Evolutionary conservation across 306 rosid genomes (phyloP).

Genomic region (Sicyos baderoa): DNA sequence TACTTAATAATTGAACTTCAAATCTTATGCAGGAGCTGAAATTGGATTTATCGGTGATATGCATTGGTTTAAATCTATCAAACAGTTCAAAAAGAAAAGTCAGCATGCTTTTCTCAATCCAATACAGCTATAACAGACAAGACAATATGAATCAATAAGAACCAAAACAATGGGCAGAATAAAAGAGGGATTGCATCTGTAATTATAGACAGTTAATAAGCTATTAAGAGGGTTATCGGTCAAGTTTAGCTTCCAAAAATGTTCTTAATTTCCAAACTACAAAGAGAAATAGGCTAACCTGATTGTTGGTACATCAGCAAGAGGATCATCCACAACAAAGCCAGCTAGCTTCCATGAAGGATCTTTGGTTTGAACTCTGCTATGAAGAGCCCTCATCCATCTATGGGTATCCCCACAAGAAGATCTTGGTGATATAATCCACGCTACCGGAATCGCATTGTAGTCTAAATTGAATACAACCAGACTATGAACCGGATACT

Average conservation of each 20-base stretch:
- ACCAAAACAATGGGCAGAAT: neutral
- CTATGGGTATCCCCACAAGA: slow-evolving; percentile 53
- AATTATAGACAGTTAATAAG: neutral
- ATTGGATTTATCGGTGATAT: too few species aligned
- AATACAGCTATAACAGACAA: too few species aligned
- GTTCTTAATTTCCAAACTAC: neutral
- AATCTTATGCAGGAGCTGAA: neutral
- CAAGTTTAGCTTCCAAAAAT: neutral
- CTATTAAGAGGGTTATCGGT: neutral
- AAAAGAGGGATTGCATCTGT: neutral
- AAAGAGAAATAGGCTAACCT: slow-evolving; percentile 37
- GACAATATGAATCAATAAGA: neutral
- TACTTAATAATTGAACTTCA: neutral
- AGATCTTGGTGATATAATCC: slow-evolving; percentile 71
- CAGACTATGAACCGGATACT: slow-evolving; percentile 83
- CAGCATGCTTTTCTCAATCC: too few species aligned
- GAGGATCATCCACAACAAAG: slow-evolving; percentile 79
- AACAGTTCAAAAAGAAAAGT: too few species aligned
- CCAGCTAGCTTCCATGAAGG: slow-evolving; percentile 82
- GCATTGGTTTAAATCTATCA: too few species aligned
- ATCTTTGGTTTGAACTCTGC: slow-evolving; percentile 73
- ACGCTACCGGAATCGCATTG: slow-evolving; percentile 86
- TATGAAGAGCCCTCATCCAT: slow-evolving; percentile 92
- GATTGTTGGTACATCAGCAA: slow-evolving; percentile 56
- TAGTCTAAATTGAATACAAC: slow-evolving; percentile 84